Evolutionary conservation across 1,139 yeast species (phyloP), one percentile per base, ranked within the genome.

Genomic region (Saccharomycopsis crataegensis): DNA sequence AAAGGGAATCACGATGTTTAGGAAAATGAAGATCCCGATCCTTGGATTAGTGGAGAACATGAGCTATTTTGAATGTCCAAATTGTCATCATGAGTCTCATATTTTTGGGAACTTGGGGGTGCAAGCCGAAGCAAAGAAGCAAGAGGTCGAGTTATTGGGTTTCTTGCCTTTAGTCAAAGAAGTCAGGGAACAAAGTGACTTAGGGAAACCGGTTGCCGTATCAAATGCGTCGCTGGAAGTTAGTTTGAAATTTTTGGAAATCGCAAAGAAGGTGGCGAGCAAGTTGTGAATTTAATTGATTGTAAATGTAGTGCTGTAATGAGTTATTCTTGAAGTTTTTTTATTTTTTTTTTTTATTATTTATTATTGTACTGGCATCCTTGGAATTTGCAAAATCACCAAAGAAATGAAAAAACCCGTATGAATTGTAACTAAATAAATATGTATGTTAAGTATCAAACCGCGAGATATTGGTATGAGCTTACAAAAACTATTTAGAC

Each of bases 21-120:
- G 78, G 11, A 84, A 86, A 61, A 87, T 87, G 37, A 69, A 78
- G 32, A 80, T 86, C n/a, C 95, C 95, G 0, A 70, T 88, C 0
- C 63, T 84, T 33, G 96, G 96, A 0, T 65, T 88, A 61, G 90
- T 89, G 0, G 89, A 88, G 64, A 88, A 88, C 63, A 88, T 88
- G 96, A 83, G 94, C 61, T 77, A 78, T 60, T 87, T 75, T 63
- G 65, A 80, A 1, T 88, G 96, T 64, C 90, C 96, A 1, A 80
- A 83, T 59, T 86, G 96, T 62, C 66, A 73, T 51, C 91, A 86
- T 60, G 83, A 82, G 59, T 74, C 86, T 3, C 94, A 86, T 62
- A 76, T 88, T 1, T 88, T 88, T 69, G 96, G 93, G 0, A 66
- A 73, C 11, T 83, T 80, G 38, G 91, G 90, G 1, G 88, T 84